Percentiles rank a stretch among this genome's conserved stretches.
phyloP scores from a whole-genome alignment of 305 asterid species.

The Plantago coronopus region DNA sequence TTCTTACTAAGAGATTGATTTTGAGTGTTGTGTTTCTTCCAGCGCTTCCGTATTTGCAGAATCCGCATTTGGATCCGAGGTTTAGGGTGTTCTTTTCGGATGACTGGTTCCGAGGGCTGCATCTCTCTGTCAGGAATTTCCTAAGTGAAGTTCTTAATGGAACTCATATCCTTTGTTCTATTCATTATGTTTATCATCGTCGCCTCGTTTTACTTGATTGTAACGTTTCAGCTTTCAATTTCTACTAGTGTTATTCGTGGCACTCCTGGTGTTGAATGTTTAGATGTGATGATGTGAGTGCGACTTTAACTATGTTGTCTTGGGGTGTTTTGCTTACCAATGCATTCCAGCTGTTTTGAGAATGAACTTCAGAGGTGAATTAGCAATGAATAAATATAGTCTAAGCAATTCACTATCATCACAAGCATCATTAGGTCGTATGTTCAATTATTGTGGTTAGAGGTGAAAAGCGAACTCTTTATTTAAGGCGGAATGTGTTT shows the following conservation, averaged over 20 bases:
- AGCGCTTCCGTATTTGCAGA: conserved; percentile 80
- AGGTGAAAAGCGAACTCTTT: conserved; percentile 1
- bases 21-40: conserved; percentile 31
- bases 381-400: background rate
- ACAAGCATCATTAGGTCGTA: background rate
- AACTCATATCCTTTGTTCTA: conserved; percentile 77
- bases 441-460: background rate
- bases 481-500: background rate
- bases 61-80: conserved; percentile 75
- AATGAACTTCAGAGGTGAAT: background rate
- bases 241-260: background rate
- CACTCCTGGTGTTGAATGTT: background rate
- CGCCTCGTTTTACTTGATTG: background rate
- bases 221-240: background rate
- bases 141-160: conserved; percentile 76
- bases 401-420: background rate
- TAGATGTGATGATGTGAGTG: background rate
- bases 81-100: conserved; percentile 77
- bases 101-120: conserved; percentile 81
- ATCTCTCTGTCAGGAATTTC: conserved; percentile 71
- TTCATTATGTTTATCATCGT: conserved; percentile 18
- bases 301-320: no score
- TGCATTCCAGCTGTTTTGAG: no score
- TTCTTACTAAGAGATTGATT: conserved; percentile 12
- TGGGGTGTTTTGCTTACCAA: no score